Conservation (phyloP, 2,329 filamentous ascomycete genomes). For the Monosporascus sp. region DNA sequence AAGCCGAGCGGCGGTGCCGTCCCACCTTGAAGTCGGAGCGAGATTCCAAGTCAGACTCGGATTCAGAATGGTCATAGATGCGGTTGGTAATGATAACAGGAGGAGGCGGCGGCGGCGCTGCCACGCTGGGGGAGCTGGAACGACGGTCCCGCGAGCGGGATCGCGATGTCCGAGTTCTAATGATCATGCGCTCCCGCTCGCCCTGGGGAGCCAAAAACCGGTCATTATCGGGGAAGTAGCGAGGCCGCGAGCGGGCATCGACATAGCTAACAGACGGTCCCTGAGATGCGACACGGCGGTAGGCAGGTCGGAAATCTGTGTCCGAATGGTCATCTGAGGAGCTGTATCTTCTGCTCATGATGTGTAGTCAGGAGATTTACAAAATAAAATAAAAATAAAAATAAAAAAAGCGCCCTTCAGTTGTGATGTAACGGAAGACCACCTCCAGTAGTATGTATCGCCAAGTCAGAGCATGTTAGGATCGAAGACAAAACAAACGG, state of each 20-base stretch:
- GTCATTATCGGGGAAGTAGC: slow-evolving; percentile 36
- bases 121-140: slow-evolving; percentile 32
- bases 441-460: neutral
- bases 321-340: slow-evolving; percentile 52
- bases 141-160: slow-evolving; percentile 42
- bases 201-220: slow-evolving; percentile 38
- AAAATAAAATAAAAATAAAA: too few species aligned
- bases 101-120: slow-evolving; percentile 22
- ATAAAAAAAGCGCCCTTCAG: too few species aligned
- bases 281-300: slow-evolving; percentile 33
- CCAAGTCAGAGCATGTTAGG: neutral
- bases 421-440: too few species aligned
- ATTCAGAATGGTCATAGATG: slow-evolving; percentile 40
- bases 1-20: slow-evolving; percentile 12
- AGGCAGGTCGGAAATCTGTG: slow-evolving; percentile 44
- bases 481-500: neutral
- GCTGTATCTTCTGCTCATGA: slow-evolving; percentile 23
- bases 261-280: slow-evolving; percentile 38
- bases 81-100: slow-evolving; percentile 56
- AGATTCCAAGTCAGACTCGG: slow-evolving; percentile 37
- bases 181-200: slow-evolving; percentile 37
- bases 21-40: slow-evolving; percentile 22
- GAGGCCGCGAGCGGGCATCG: slow-evolving; percentile 32
- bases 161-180: slow-evolving; percentile 35
- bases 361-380: neutral